Base-by-base conservation (phyloP, 805 yeast genomes). In the Vanderwaltozyma yarrowii region DNA sequence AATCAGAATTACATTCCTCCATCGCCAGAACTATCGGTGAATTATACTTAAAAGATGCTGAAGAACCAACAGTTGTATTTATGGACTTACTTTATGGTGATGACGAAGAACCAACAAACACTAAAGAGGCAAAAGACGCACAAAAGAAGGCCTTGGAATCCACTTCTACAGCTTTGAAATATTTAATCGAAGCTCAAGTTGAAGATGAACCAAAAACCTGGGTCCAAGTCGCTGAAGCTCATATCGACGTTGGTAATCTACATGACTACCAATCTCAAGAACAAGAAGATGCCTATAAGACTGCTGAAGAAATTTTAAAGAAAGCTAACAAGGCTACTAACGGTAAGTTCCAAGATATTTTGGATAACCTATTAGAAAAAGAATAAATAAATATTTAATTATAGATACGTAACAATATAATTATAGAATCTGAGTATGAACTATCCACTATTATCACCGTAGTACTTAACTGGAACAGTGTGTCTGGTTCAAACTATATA, bases 191-290 rank as follows among this genome's bases (percentile, higher is more conserved):
- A 38, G 80, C 87, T 0, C 74, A 78, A 55, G 76, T 76, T 36
- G 77, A 74, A 15, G 83, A 78, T 33, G 85, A 80, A 30, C 94
- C 94, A 0, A 80, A 78, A 41, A 68, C 81, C 5, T 81, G 89
- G 84, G 94, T 79, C 11, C 73, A 76, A 51, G 70, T 82, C 33
- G 95, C 96, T 1, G 97, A 89, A 58, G 88, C 94, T 1, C 66
- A 75, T 51, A 84, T 89, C 26, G 74, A 81, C 13, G 62, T 83
- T 47, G 96, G 88, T 13, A 88, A 87, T 49, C 56, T 87, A 36
- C 67, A 71, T 43, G 83, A 78, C 8, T 62, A 73, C 19, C 86
- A 80, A 20, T 68, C 80, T 36, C 62, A 64, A 25, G 81, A 78
- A 31, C 95, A 86, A 61, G 83, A 80, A 42, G 50, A 66, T 5